phyloP scores from a whole-genome alignment of 2,329 filamentous ascomycete species.

The Capronia coronata region DNA sequence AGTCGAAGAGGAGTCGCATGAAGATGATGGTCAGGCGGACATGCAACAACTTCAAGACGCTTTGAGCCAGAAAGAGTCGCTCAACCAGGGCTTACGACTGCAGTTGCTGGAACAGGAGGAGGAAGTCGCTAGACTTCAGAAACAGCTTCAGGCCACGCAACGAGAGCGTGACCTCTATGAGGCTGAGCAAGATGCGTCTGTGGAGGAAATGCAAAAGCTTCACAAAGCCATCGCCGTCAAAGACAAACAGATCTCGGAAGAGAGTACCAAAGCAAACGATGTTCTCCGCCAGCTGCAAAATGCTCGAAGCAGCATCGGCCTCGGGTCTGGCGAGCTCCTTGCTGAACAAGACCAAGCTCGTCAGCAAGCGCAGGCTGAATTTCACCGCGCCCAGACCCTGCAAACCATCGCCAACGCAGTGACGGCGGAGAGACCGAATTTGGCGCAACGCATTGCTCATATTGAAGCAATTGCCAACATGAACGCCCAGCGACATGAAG shows the following conservation, averaged over 20 bases:
- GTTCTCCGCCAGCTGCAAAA: background rate
- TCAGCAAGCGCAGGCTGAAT: background rate
- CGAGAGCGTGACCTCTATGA: constrained; percentile 1
- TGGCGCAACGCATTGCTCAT: background rate
- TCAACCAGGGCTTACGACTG: constrained; percentile 2
- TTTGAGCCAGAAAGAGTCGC: background rate
- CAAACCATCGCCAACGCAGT: background rate
- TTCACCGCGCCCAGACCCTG: background rate
- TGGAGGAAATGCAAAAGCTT: background rate
- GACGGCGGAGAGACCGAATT: background rate
- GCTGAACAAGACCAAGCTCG: background rate
- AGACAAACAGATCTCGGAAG: background rate
- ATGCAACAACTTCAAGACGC: background rate
- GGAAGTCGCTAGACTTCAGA: background rate
- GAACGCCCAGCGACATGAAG: background rate
- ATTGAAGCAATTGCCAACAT: background rate
- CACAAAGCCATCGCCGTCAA: background rate
- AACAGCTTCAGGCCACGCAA: background rate
- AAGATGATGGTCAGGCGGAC: background rate
- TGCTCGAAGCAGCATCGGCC: background rate
- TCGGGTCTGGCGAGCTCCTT: background rate
- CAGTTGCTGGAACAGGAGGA: constrained; percentile 6
- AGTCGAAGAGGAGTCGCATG: background rate
- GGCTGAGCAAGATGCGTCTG: constrained; percentile 2
- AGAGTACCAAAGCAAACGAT: background rate